A percentile compares a stretch with the other conserved stretches of the same genome.
Conservation (phyloP, 805 yeast species). For the Starmera quercuum region DNA sequence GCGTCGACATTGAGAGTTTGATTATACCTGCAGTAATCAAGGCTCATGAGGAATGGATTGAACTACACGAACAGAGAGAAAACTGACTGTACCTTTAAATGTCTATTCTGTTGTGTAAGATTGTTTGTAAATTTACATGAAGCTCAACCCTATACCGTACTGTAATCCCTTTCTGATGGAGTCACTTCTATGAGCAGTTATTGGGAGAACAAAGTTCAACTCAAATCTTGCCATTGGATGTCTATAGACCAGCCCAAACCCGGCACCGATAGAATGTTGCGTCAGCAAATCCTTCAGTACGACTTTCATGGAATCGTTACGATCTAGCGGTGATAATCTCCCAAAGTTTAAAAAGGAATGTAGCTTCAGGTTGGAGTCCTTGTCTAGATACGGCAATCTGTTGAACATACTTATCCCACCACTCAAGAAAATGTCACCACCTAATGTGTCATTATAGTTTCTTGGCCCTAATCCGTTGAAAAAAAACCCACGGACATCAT, state of each 20-base stretch:
- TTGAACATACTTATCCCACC: constrained; percentile 52
- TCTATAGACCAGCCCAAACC: constrained; percentile 52
- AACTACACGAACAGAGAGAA: constrained; percentile 7
- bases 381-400: constrained; percentile 45
- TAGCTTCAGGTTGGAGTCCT: constrained; percentile 45
- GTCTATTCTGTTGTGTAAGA: neutral
- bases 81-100: neutral
- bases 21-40: constrained; percentile 73
- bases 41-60: constrained; percentile 60
- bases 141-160: constrained; percentile 56
- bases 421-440: constrained; percentile 58
- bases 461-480: constrained; percentile 62
- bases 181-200: constrained; percentile 43
- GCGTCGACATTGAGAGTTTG: constrained; percentile 64
- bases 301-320: constrained; percentile 12
- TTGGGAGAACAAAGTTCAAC: constrained; percentile 54
- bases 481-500: constrained; percentile 63
- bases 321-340: constrained; percentile 35
- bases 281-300: constrained; percentile 21
- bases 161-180: constrained; percentile 56
- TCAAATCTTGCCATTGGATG: constrained; percentile 66
- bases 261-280: constrained; percentile 45
- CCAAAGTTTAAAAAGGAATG: constrained; percentile 68
- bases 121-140: constrained; percentile 28
- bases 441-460: constrained; percentile 46